Conservation (phyloP, 2,329 filamentous ascomycete genomes). For the Cladosporium halotolerans region DNA sequence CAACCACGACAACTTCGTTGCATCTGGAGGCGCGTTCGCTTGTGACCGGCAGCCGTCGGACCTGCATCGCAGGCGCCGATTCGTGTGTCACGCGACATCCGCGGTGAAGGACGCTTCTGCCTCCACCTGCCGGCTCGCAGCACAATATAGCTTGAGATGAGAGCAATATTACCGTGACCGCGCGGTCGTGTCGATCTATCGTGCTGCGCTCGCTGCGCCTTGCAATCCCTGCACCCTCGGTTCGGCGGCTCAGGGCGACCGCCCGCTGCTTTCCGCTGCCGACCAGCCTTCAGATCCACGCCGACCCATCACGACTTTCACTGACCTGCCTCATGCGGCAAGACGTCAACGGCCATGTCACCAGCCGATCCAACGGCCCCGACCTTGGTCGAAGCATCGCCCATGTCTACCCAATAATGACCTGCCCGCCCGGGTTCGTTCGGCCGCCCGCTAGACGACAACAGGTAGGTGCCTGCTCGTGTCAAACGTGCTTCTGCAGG, state of each 20-base stretch:
- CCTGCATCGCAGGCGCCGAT: no score
- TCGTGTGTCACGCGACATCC: no score
- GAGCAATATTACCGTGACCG: background rate
- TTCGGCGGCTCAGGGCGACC: no score
- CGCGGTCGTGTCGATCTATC: background rate
- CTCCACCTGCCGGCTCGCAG: no score
- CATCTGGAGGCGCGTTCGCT: no score
- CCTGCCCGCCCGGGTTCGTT: background rate
- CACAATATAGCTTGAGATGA: no score
- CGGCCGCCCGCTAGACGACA: constrained; percentile 2
- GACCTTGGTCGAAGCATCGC: background rate
- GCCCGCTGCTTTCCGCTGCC: no score
- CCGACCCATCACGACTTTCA: background rate
- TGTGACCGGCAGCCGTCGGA: no score
- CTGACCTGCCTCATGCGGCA: constrained; percentile 5
- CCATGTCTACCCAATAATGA: background rate
- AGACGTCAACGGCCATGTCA: background rate
- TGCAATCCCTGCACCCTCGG: no score
- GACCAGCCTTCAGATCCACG: no score
- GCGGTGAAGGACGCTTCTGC: no score
- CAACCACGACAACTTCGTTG: no score
- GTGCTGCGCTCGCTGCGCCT: background rate
- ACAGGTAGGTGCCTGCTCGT: constrained; percentile 5
- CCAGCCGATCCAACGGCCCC: background rate
- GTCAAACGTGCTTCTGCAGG: constrained; percentile 4